phyloP scores from a whole-genome alignment of 2,329 filamentous ascomycete genomes.

The Pleomassaria siparia region DNA sequence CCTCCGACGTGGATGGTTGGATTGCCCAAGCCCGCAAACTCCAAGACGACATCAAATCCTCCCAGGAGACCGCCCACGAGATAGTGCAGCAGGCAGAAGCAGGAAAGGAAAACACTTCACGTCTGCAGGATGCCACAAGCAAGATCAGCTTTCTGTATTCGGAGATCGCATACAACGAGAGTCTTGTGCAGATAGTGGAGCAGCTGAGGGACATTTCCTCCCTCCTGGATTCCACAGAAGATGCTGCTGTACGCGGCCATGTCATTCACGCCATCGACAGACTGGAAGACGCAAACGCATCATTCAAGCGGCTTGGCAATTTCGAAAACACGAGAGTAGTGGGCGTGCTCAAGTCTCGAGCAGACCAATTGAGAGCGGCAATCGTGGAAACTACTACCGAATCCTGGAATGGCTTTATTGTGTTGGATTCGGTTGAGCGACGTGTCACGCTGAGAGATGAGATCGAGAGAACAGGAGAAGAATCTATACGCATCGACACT shows the following conservation, averaged over 20 bases:
- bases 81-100: constrained; percentile 78
- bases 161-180: constrained; percentile 62
- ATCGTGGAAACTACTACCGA: constrained; percentile 67
- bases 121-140: constrained; percentile 62
- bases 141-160: constrained; percentile 59
- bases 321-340: constrained; percentile 64
- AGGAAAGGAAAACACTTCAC: constrained; percentile 63
- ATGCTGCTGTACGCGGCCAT: constrained; percentile 48
- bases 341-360: constrained; percentile 65
- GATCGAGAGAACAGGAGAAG: constrained; percentile 49
- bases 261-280: constrained; percentile 52
- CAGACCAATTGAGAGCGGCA: constrained; percentile 65
- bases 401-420: constrained; percentile 71
- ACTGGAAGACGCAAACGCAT: constrained; percentile 53
- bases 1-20: constrained; percentile 82
- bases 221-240: constrained; percentile 50
- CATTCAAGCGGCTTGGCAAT: constrained; percentile 61
- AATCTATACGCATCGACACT: constrained; percentile 32
- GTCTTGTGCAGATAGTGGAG: constrained; percentile 53
- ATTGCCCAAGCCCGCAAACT: constrained; percentile 80
- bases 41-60: constrained; percentile 81
- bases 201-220: constrained; percentile 54
- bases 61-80: constrained; percentile 75
- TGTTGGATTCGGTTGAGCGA: constrained; percentile 59
- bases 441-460: constrained; percentile 59